phyloP scores from a whole-genome alignment of 140 eudicot species.

The Senecio squalidus region DNA sequence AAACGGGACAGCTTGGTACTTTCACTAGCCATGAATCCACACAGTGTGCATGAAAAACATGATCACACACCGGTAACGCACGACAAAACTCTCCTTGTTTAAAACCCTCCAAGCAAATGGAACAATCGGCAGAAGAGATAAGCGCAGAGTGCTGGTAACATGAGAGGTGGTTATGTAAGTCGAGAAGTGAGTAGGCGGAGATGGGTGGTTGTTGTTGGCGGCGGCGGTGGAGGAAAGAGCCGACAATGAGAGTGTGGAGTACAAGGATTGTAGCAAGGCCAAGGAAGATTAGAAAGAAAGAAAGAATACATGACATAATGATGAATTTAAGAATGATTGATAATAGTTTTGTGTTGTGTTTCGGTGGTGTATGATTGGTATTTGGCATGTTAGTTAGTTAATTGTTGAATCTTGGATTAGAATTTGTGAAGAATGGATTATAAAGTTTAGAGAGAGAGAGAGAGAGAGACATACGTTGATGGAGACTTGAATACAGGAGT shows the following conservation, averaged over 20 bases:
- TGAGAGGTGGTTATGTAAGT: conserved; percentile 29
- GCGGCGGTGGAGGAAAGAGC: conserved; percentile 53
- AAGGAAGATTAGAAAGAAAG: conserved; percentile 25
- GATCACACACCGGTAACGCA: conserved; percentile 43
- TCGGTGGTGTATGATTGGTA: conserved; percentile 18
- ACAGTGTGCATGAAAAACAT: conserved; percentile 60
- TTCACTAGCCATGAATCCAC: conserved; percentile 60
- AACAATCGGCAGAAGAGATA: conserved; percentile 32
- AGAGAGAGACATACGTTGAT: background rate
- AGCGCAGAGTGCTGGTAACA: conserved; percentile 11
- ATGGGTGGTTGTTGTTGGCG: conserved; percentile 25
- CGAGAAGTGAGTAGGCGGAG: conserved; percentile 12
- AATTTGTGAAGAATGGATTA: background rate
- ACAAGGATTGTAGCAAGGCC: conserved; percentile 59
- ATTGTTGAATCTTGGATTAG: background rate
- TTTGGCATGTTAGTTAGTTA: conserved; percentile 7
- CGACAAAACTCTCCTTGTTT: conserved; percentile 46
- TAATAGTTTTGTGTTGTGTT: conserved; percentile 30
- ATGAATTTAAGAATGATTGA: conserved; percentile 27
- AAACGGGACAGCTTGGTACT: conserved; percentile 64
- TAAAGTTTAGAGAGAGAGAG: background rate
- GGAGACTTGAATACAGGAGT: conserved; percentile 4
- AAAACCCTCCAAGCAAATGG: conserved; percentile 59
- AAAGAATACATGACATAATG: conserved; percentile 16
- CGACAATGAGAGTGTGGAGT: conserved; percentile 16